A percentile compares a stretch with the other conserved stretches of the same genome.
These are phyloP conservation scores for barley (Hordeum vulgare) DNA, from an alignment of 176 grass and related monocot species.

Conservation along the genomic window DNA sequence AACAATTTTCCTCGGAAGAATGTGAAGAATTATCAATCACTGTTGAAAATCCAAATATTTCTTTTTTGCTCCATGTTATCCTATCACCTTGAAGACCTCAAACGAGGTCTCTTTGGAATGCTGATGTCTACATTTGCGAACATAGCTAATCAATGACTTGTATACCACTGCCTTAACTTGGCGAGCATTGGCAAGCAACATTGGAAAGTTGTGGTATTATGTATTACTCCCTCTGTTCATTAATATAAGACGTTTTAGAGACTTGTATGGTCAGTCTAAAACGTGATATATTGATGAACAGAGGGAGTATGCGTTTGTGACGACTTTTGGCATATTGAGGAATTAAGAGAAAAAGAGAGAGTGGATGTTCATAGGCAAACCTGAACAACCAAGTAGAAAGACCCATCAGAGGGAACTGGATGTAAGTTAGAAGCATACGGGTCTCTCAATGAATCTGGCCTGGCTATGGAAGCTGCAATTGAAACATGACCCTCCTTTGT, in stretches of 20 bases:
- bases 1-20: not conserved
- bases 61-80: not conserved
- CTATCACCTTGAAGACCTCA: not conserved
- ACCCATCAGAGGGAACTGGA: slow-evolving; percentile 46
- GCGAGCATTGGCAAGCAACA: not conserved
- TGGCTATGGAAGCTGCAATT: slow-evolving; percentile 51
- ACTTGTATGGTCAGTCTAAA: too few species aligned
- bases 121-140: not conserved
- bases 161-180: slow-evolving; percentile 8
- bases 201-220: not conserved
- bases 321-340: not conserved
- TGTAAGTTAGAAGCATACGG: slow-evolving; percentile 62
- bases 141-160: not conserved
- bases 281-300: too few species aligned
- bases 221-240: too few species aligned
- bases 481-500: slow-evolving; percentile 84
- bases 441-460: slow-evolving; percentile 53
- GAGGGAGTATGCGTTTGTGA: not conserved
- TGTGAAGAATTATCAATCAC: not conserved
- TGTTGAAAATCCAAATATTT: not conserved
- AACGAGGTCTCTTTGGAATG: not conserved
- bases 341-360: not conserved
- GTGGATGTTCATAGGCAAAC: slow-evolving; percentile 30
- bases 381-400: slow-evolving; percentile 79
- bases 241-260: too few species aligned